Conservation (phyloP, 306 rosid species). For the Trichosanthes truncata region DNA sequence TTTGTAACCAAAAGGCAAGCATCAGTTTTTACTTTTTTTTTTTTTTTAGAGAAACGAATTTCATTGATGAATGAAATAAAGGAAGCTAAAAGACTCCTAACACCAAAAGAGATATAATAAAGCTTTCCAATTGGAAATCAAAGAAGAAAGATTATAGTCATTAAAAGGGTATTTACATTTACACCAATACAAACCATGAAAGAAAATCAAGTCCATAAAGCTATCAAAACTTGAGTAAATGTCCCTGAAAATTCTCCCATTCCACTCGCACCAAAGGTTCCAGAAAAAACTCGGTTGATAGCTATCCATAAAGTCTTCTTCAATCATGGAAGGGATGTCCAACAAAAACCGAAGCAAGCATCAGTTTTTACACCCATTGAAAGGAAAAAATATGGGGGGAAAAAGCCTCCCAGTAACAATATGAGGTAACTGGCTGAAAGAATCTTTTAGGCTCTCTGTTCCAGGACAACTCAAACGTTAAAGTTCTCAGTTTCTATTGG, state of each 20-base stretch:
- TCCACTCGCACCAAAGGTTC: background rate
- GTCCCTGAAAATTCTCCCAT: background rate
- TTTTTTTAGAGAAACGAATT: too few species aligned
- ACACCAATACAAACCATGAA: background rate
- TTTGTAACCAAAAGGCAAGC: background rate
- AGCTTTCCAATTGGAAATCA: background rate
- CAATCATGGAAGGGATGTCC: background rate
- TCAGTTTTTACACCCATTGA: background rate
- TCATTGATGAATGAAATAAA: background rate
- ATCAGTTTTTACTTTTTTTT: background rate
- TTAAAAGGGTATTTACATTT: background rate
- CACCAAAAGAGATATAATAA: background rate
- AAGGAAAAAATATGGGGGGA: background rate
- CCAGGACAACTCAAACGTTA: background rate
- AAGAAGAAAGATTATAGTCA: background rate
- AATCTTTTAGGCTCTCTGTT: background rate
- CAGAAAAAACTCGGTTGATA: background rate
- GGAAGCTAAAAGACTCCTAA: background rate
- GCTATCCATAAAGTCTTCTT: background rate
- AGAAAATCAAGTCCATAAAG: background rate
- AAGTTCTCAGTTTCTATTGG: background rate
- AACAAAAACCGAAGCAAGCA: background rate
- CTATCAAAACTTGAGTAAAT: background rate
- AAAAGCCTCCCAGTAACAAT: background rate
- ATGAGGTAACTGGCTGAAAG: background rate